Base-by-base conservation (phyloP, 768 basidiomycete genomes). In the Tubosaeta sp. region DNA sequence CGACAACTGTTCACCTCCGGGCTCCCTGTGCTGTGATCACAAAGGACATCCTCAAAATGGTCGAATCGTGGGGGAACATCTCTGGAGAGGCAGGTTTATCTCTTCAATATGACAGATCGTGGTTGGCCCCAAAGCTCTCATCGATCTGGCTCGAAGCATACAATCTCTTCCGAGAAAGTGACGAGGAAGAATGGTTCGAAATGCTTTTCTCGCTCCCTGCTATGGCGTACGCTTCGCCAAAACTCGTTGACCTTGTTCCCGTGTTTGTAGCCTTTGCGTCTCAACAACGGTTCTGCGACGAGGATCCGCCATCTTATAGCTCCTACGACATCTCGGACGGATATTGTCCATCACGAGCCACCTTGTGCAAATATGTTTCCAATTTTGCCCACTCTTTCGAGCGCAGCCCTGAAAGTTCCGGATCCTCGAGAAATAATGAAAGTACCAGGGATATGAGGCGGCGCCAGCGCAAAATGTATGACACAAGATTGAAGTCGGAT, bases 221-320 rank as follows among this genome's bases (percentile, higher is more conserved):
- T 2, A 59, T 71, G 60, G 57, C 48, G 34, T 73, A 68, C 53
- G 42, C 52, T 12, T 65, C 62, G 9, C 50, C 59, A 6, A 9
- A 49, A 0, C 32, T 51, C 12, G 32, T 44, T 2, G 48, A 51
- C 11, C 56, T 69, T 13, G 53, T 70, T 3, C 58, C 63, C 0
- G 60, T 66, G 5, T 42, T 73, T 2, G 46, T 74, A 10, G 63
- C 73, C 3, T 70, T 72, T 51, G 54, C 58, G 1, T 48, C 64
- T 9, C 33, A 55, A n/a, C 22, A 59, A 7, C 49, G 49, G 14
- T 53, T 62, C 52, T 9, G 27, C 16, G 7, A 4, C 4, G 50
- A 50, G 38, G 1, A 47, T 31, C 63, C 64, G 16, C 62, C 65
- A 10, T 6, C 12, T 5, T 55, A 59, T 33, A 14, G 42, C 5